phyloP scores from a whole-genome alignment of 2,329 filamentous ascomycete species.

The Neopestalotiopsis clavispora region DNA sequence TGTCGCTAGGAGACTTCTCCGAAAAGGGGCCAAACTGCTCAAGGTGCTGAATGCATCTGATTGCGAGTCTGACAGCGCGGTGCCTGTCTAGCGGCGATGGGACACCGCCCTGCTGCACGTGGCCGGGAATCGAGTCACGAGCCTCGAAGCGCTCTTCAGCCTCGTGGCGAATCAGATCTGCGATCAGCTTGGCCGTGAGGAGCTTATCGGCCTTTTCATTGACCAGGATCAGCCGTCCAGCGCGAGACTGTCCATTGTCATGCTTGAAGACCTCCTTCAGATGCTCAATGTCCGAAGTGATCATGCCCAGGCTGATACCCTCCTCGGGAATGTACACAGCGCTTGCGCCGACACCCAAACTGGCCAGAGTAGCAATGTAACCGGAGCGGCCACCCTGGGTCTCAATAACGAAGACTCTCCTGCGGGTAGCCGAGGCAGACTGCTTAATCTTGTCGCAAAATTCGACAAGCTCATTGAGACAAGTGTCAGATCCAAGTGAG shows the following conservation, averaged over 20 bases:
- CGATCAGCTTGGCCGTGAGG: constrained; percentile 91
- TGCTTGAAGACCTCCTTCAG: constrained; percentile 83
- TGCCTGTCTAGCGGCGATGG: constrained; percentile 97
- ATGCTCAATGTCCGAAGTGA: constrained; percentile 87
- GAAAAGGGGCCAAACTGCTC: constrained; percentile 72
- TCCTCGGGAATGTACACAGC: constrained; percentile 98
- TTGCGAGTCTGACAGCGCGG: constrained; percentile 86
- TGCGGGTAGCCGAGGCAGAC: constrained; percentile 89
- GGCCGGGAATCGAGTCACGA: constrained; percentile 87
- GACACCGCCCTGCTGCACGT: constrained; percentile 92
- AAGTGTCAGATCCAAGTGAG: constrained; percentile 94
- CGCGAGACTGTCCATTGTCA: constrained; percentile 86
- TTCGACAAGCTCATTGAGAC: constrained; percentile 89
- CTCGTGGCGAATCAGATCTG: constrained; percentile 94
- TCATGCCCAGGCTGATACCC: constrained; percentile 91
- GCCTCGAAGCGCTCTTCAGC: constrained; percentile 91
- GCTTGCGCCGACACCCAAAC: constrained; percentile 87
- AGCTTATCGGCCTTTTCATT: constrained; percentile 93
- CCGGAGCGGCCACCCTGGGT: constrained; percentile 95
- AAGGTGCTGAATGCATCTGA: constrained; percentile 92
- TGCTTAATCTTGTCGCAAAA: constrained; percentile 99
- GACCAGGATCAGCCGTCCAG: constrained; percentile 92
- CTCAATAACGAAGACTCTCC: constrained; percentile 96
- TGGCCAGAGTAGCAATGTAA: constrained; percentile 89
- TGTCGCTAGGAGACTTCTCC: constrained; percentile 69